Conservation (phyloP, 179 eudicot genomes). For the Silene noctiflora region DNA sequence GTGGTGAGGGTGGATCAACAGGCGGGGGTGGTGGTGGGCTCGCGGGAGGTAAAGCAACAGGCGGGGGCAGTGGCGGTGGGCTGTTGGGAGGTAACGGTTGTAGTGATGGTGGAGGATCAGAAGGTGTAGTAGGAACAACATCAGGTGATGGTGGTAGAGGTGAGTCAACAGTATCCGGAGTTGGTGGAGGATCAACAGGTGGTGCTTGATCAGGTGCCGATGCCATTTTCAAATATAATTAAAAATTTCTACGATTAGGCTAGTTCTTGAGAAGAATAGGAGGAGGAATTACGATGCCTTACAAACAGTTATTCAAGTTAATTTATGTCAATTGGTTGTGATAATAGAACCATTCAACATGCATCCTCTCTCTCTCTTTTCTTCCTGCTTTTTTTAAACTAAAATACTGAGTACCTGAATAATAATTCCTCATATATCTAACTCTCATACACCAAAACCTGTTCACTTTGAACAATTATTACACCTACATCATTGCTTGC, state of each 20-base stretch:
- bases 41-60: no score
- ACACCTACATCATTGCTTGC: conserved; percentile 12
- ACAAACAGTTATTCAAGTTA: conserved; percentile 17
- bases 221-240: conserved; percentile 24
- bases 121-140: not conserved
- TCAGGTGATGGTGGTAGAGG: conserved; percentile 20
- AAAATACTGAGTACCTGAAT: not conserved
- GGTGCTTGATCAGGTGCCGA: conserved; percentile 18
- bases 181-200: conserved; percentile 5
- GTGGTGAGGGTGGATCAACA: not conserved
- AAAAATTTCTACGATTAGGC: conserved; percentile 12
- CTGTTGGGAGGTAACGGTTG: not conserved
- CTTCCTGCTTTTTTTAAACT: not conserved
- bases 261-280: not conserved
- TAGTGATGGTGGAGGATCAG: not conserved
- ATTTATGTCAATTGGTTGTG: conserved; percentile 4
- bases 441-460: conserved; percentile 21
- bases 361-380: not conserved
- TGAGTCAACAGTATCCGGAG: not conserved
- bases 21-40: not conserved
- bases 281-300: conserved; percentile 5
- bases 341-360: conserved; percentile 14
- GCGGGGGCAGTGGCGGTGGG: no score
- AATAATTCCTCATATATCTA: conserved; percentile 11
- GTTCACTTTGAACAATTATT: conserved; percentile 28